Conservation (phyloP, 1,284 basidiomycete species). For the Phellinidium pouzarii region DNA sequence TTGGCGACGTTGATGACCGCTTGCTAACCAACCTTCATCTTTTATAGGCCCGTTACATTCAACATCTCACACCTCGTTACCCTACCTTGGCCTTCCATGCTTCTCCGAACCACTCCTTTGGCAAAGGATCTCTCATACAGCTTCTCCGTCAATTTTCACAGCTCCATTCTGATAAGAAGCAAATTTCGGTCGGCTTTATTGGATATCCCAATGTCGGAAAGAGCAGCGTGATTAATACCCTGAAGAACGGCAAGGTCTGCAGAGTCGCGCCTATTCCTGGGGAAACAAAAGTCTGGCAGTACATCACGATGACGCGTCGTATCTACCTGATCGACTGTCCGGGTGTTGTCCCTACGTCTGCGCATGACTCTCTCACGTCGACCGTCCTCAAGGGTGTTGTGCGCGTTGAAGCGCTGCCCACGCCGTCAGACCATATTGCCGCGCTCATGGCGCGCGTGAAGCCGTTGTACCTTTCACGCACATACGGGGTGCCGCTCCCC, state of each 20-base stretch:
- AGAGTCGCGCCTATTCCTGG: conserved; percentile 95
- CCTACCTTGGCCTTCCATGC: conserved; percentile 99
- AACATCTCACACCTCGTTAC: conserved; percentile 89
- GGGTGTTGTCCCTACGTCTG: conserved; percentile 93
- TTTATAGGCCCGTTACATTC: conserved; percentile 87
- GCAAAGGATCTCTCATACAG: conserved; percentile 96
- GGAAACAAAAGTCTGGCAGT: conserved; percentile 99
- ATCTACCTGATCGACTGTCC: conserved; percentile 99
- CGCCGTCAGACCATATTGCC: conserved; percentile 92
- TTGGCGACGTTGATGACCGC: too few relatives aligned
- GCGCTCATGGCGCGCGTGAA: conserved; percentile 85
- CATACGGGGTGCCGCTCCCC: conserved; percentile 74
- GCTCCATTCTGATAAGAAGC: conserved; percentile 98
- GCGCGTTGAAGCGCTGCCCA: conserved; percentile 91
- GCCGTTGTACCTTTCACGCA: conserved; percentile 87
- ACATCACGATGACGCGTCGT: conserved; percentile 91
- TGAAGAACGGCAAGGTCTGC: conserved; percentile 98
- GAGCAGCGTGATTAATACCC: conserved; percentile 95
- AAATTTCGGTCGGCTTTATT: conserved; percentile 96
- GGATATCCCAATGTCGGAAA: conserved; percentile 99
- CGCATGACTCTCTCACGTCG: conserved; percentile 84
- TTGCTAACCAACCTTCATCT: conserved; percentile 7
- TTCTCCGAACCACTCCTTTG: conserved; percentile 98
- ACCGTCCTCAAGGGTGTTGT: conserved; percentile 97
- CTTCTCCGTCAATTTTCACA: conserved; percentile 95